Evolutionary conservation across 495 filamentous ascomycete genomes (phyloP), one percentile per base, ranked within the genome.

Genomic region (Xylaria sp.): DNA sequence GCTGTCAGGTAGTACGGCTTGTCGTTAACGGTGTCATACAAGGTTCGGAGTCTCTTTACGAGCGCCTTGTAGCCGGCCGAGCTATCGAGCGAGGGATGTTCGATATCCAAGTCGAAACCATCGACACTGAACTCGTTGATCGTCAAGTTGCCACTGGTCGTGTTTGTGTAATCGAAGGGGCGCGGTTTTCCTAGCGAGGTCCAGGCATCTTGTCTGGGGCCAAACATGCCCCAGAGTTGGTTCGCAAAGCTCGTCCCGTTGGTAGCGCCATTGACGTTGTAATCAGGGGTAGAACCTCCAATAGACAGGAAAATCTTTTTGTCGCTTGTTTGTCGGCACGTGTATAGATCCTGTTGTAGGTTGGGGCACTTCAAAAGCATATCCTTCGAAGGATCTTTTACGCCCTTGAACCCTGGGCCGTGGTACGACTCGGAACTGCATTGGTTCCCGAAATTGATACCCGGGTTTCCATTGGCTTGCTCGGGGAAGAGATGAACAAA

Each of bases 231-330:
- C 90, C 90, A 93, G 17, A 92, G 78, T 61, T 87, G 86, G 68
- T 89, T 82, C 41, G 88, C 88, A 71, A 93, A 88, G 71, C 80
- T 81, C 15, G 82, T 83, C n/a, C 88, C 87, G 68, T 89, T 85
- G 26, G 80, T 82, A 0, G 67, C 73, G 61, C 75, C 77, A 1
- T 69, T 77, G 12, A 84, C 68, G 50, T 80, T 69, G 70, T 83
- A 82, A 15, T 68, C 29, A 62, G 85, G 85, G 17, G 80, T 84
- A 8, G 81, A 86, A n/a, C 90, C 91, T 41, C 90, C 90, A 17
- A 93, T 82, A 14, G 88, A 91, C 1, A 93, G 79, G 21, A 93
- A 75, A 65, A 93, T 84, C 21, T 87, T 90, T 75, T 91, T 93
- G 37, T 85, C 85, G 59, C 74, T 69, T 9, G 86, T 80, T 52